phyloP scores from a whole-genome alignment of 306 rosid species.

The Comarum palustre region DNA sequence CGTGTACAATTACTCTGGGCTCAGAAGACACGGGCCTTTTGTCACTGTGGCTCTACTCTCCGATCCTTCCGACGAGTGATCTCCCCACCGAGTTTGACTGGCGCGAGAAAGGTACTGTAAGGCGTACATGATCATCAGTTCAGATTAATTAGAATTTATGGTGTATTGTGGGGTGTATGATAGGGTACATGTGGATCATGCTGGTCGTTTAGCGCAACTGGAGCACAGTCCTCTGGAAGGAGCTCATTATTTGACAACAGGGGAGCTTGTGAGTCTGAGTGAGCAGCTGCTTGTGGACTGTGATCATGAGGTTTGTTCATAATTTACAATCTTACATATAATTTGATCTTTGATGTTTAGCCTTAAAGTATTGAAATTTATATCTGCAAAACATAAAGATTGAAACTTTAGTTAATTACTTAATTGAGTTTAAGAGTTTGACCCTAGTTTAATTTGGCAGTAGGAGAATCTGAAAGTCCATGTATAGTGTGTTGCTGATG shows the following conservation, averaged over 20 bases:
- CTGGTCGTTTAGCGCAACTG: constrained; percentile 88
- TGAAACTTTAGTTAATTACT: background rate
- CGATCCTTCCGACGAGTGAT: constrained; percentile 69
- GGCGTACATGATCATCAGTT: background rate
- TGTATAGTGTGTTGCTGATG: background rate
- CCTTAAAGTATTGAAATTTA: background rate
- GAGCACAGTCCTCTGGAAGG: constrained; percentile 98
- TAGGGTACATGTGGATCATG: constrained; percentile 95
- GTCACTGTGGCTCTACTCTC: too few relatives aligned
- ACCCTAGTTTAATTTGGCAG: background rate
- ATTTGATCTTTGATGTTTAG: background rate
- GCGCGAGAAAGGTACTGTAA: constrained; percentile 82
- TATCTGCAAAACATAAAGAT: background rate
- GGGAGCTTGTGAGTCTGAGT: constrained; percentile 70
- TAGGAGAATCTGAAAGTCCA: background rate
- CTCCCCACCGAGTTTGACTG: constrained; percentile 84
- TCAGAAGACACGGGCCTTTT: too few relatives aligned
- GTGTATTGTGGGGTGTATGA: constrained; percentile 7
- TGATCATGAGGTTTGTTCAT: constrained; percentile 68
- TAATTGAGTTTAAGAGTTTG: background rate
- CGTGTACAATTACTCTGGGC: too few relatives aligned
- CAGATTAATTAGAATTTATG: background rate
- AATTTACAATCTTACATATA: background rate
- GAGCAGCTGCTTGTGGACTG: constrained; percentile 99
- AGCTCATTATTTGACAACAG: constrained; percentile 65